Percentiles rank a stretch among this genome's conserved stretches.
Conservation (phyloP, 805 yeast genomes). For the Ogataea saltuana region DNA sequence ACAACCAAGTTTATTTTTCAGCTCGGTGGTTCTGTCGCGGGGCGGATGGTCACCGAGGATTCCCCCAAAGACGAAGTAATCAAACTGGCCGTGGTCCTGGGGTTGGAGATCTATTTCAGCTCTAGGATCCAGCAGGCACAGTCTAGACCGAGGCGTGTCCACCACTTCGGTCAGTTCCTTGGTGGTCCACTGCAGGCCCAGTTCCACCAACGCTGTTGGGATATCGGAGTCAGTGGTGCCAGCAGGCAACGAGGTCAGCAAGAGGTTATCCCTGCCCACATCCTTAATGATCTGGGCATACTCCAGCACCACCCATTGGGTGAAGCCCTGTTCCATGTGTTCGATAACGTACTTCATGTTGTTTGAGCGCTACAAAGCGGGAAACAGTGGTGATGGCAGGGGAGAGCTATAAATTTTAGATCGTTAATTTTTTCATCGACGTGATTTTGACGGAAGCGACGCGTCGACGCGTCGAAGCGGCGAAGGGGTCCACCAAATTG, state of each 20-base stretch:
- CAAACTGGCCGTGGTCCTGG: constrained; percentile 62
- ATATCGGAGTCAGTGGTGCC: constrained; percentile 61
- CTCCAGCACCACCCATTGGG: constrained; percentile 93
- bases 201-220: constrained; percentile 56
- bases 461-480: neutral
- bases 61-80: constrained; percentile 94
- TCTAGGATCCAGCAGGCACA: constrained; percentile 87
- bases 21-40: constrained; percentile 89
- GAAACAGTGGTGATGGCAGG: neutral
- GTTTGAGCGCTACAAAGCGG: too few relatives aligned
- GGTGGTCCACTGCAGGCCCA: constrained; percentile 82
- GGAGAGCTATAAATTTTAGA: neutral
- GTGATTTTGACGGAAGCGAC: too few relatives aligned
- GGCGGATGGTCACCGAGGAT: constrained; percentile 93
- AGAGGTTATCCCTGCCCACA: constrained; percentile 73
- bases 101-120: constrained; percentile 77
- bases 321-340: constrained; percentile 96
- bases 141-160: constrained; percentile 48
- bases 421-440: constrained; percentile 2
- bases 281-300: constrained; percentile 81
- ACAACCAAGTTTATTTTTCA: constrained; percentile 77
- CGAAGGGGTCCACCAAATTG: too few relatives aligned
- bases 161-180: constrained; percentile 62
- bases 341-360: constrained; percentile 88
- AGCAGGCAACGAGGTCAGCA: constrained; percentile 73